Evolutionary conservation across 2,329 filamentous ascomycete genomes (phyloP).

Genomic region (Claviceps sorghi): DNA sequence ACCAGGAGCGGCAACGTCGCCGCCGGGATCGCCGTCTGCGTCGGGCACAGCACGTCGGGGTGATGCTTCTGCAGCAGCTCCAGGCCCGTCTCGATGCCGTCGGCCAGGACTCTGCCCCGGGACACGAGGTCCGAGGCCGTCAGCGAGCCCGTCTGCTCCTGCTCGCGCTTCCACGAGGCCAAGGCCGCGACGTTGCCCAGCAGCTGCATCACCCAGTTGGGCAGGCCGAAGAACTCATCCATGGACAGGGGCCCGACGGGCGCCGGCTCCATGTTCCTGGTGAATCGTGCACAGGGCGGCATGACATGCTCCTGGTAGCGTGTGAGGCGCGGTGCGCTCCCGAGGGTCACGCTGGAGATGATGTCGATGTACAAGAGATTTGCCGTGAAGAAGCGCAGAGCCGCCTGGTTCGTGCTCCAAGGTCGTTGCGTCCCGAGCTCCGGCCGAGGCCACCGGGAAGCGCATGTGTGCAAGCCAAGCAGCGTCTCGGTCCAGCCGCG

Average conservation of each 20-base stretch:
- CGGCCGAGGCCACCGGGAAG: conserved; percentile 20
- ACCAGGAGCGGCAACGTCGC: conserved; percentile 5
- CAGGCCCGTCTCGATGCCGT: conserved; percentile 20
- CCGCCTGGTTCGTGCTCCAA: conserved; percentile 31
- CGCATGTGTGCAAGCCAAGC: conserved; percentile 14
- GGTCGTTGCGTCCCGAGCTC: conserved; percentile 14
- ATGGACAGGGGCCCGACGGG: conserved; percentile 24
- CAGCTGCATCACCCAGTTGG: conserved; percentile 42
- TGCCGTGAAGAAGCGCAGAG: conserved; percentile 31
- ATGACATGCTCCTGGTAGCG: conserved; percentile 27
- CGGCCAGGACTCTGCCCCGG: conserved; percentile 28
- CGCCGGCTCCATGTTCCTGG: conserved; percentile 9
- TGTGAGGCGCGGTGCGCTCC: conserved; percentile 26
- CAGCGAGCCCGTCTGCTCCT: conserved; percentile 26
- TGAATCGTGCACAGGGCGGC: conserved; percentile 13
- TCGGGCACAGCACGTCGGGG: not conserved
- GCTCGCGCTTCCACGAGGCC: conserved; percentile 39
- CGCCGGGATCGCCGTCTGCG: not conserved
- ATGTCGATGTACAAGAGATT: conserved; percentile 35
- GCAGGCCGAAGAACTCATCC: conserved; percentile 37
- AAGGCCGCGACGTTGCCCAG: conserved; percentile 39
- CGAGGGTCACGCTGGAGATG: conserved; percentile 32
- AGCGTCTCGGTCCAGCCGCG: conserved; percentile 24
- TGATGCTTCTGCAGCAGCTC: conserved; percentile 14
- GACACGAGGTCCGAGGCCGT: conserved; percentile 30